Conservation (phyloP, 352 stramenopile genomes). For the Globisporangium alternatum region DNA sequence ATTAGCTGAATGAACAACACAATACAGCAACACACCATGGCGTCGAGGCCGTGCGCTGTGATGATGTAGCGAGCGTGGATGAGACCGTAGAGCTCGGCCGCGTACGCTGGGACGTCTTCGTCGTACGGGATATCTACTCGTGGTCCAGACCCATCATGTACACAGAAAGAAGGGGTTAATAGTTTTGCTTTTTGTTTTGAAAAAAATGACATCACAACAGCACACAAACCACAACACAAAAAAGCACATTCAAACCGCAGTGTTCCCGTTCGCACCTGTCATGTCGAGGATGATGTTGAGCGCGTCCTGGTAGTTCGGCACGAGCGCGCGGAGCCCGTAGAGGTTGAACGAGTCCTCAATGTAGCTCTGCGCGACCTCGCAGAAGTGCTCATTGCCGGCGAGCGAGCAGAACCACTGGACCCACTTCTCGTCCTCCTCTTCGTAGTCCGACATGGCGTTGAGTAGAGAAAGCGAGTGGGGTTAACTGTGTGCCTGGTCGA, state of each 20-base stretch:
- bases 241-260: neutral
- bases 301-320: constrained; percentile 89
- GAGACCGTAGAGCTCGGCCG: constrained; percentile 87
- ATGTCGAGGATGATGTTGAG: constrained; percentile 93
- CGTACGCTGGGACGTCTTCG: constrained; percentile 82
- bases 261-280: constrained; percentile 44
- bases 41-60: constrained; percentile 82
- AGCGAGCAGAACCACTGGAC: constrained; percentile 93
- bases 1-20: neutral
- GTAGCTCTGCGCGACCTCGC: constrained; percentile 90
- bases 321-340: constrained; percentile 86
- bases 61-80: constrained; percentile 91
- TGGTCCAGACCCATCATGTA: neutral
- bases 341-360: constrained; percentile 95
- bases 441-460: constrained; percentile 81
- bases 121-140: constrained; percentile 83
- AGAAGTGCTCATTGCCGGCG: constrained; percentile 91
- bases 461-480: neutral
- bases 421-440: constrained; percentile 91
- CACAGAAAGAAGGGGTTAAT: neutral
- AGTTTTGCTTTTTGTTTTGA: neutral
- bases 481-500: neutral
- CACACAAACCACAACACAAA: neutral
- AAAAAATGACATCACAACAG: neutral
- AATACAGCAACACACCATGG: constrained; percentile 54